Evolutionary conservation across 2,329 filamentous ascomycete species (phyloP), one percentile per base, ranked within the genome.

Genomic region (Teratosphaeria nubilosa): DNA sequence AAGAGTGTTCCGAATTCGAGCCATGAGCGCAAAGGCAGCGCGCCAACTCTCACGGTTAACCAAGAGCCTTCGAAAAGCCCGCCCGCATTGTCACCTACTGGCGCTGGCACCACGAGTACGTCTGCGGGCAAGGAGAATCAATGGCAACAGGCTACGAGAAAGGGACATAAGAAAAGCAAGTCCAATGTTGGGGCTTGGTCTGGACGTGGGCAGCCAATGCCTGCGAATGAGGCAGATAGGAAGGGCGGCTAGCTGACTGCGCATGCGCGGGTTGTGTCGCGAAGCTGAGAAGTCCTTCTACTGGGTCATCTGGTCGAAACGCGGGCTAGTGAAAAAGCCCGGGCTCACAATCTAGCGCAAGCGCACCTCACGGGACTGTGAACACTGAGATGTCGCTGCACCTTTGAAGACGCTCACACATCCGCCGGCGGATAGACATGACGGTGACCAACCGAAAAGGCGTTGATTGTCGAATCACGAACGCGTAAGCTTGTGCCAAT

Each of bases 201-300:
- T 62, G 57, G 63, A 16, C 58, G 61, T 62, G 63, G 74, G 9
- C 74, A 77, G 61, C 68, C 71, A 2, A 58, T 76, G 54, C 74
- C 75, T 31, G 68, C 65, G 5, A 74, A 75, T 60, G 68, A 72
- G 55, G 69, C 71, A 37, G 74, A 77, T 55, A 68, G 75, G 31
- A 77, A 77, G 31, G 59, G 59, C n/a, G 59, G 59, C 51, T 60
- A 53, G 31, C 20, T 48, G 9, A 22, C 5, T 6, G n/a, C n/a
- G 41, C 41, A 5, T 22, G 41, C 41, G 41, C 41, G 5, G 22
- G 41, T 22, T n/a, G 41, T 48, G 16, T 48, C n/a, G 4, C 5
- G 20, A 16, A 41, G 16, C 16, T n/a, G 11, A 41, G 13, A n/a
- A 14, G 34, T 14, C 13, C 16, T n/a, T 41, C 5, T 48, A 16